phyloP scores from a whole-genome alignment of 345 rosid genomes.

The Euphorbia tirucalli region DNA sequence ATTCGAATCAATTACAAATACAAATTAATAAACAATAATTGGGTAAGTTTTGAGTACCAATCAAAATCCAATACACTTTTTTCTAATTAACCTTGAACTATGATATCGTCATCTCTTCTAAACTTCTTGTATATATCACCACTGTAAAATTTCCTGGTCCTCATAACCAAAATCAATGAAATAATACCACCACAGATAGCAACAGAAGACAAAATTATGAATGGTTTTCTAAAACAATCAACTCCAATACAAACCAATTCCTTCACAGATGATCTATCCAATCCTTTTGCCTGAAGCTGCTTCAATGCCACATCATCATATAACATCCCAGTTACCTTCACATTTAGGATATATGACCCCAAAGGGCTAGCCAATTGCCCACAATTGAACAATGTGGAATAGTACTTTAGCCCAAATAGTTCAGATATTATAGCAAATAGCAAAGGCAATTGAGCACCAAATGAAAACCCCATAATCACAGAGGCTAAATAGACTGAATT shows the following conservation, averaged over 20 bases:
- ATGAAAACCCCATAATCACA: constrained; percentile 68
- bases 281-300: constrained; percentile 46
- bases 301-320: constrained; percentile 67
- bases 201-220: constrained; percentile 47
- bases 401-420: constrained; percentile 84
- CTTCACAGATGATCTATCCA: constrained; percentile 51
- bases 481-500: constrained; percentile 77
- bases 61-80: too few species aligned
- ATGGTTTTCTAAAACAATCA: constrained; percentile 56
- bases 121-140: constrained; percentile 83
- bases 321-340: constrained; percentile 58
- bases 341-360: constrained; percentile 77
- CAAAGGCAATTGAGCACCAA: constrained; percentile 76
- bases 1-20: too few species aligned
- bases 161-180: constrained; percentile 54
- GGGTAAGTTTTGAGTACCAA: too few species aligned
- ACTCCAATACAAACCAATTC: constrained; percentile 66
- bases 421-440: constrained; percentile 80
- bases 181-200: constrained; percentile 59
- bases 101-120: constrained; percentile 23
- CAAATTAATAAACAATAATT: too few species aligned
- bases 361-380: constrained; percentile 87
- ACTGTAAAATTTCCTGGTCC: constrained; percentile 71
- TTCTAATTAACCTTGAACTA: background rate
- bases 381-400: constrained; percentile 90